Base-by-base conservation (phyloP, 768 basidiomycete genomes). In the Rickenella mellea region DNA sequence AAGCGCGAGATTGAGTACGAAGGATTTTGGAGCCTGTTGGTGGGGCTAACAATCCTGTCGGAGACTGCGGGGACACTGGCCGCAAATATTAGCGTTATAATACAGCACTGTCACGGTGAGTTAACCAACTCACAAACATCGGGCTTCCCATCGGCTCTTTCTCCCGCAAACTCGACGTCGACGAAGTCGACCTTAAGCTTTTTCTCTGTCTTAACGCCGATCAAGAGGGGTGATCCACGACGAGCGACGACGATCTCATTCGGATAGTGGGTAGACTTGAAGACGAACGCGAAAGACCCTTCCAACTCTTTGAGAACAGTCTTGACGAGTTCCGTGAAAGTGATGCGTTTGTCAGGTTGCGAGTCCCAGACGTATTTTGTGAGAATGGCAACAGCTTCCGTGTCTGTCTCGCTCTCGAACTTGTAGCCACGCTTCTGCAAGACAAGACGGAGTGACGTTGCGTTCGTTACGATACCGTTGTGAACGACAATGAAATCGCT, bases 171-270 rank as follows among this genome's bases (percentile, higher is more conserved):
- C 61, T 98, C 93, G 43, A 99, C 96, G 64, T 98, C 96, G 36
- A 99, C 94, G 53, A 99, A 98, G 68, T 99, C 96, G 28, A 98
- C 94, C 72, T 99, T 99, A 55, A 99, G 76, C 66, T 98, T 98
- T 75, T 96, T 93, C 61, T 99, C 94, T 14, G 96, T 98, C 81
- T 98, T 98, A 58, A 99, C 94, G 68, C 96, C 96, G 56, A 99
- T 79, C 44, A 98, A 66, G 24, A 99, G 78, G 22, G 96, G 96
- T 11, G 94, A 97, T 52, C 96, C 96, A 55, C 96, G 87, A 53
- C 93, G 91, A 44, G 93, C 91, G 39, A 88, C 87, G 48, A 98
- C 93, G 49, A 93, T 78, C 62, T 98, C 88, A 51, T 94, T 87
- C 31, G 96, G 96, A 73, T 79, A 99, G 68, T 98, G 92, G 26